Conservation (phyloP, 2,329 filamentous ascomycete species). For the Pseudogymnoascus sp. region DNA sequence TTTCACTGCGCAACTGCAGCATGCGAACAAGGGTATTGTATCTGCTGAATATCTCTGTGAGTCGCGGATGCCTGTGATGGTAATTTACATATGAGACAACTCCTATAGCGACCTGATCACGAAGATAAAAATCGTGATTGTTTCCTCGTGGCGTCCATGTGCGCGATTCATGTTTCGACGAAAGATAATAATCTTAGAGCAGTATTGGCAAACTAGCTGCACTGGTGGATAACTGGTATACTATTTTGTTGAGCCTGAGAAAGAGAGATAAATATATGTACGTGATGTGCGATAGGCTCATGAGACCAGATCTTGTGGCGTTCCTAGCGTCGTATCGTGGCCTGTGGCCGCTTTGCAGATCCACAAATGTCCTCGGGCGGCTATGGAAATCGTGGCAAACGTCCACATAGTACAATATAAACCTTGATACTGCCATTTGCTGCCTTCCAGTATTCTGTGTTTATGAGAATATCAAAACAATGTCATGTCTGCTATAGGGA, state of each 20-base stretch:
- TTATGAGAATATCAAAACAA: neutral
- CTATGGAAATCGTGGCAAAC: neutral
- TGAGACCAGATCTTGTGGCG: neutral
- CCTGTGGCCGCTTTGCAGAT: neutral
- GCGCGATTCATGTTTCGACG: neutral
- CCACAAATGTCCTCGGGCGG: neutral
- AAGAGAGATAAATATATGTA: neutral
- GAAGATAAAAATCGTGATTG: neutral
- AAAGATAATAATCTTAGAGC: neutral
- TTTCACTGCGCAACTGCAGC: neutral
- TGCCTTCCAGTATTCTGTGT: neutral
- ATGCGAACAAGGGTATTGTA: neutral
- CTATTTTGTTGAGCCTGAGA: neutral
- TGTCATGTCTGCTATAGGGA: neutral
- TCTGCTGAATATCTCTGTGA: neutral
- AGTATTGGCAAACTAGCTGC: neutral
- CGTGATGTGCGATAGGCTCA: neutral
- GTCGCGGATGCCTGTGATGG: neutral
- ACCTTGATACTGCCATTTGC: neutral
- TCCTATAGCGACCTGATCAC: neutral
- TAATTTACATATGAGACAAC: neutral
- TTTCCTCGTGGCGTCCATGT: neutral
- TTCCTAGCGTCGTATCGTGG: neutral
- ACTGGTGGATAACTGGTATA: neutral
- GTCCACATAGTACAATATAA: neutral